Evolutionary conservation across 2,329 filamentous ascomycete species (phyloP).

Genomic region (Colletotrichum sojae): DNA sequence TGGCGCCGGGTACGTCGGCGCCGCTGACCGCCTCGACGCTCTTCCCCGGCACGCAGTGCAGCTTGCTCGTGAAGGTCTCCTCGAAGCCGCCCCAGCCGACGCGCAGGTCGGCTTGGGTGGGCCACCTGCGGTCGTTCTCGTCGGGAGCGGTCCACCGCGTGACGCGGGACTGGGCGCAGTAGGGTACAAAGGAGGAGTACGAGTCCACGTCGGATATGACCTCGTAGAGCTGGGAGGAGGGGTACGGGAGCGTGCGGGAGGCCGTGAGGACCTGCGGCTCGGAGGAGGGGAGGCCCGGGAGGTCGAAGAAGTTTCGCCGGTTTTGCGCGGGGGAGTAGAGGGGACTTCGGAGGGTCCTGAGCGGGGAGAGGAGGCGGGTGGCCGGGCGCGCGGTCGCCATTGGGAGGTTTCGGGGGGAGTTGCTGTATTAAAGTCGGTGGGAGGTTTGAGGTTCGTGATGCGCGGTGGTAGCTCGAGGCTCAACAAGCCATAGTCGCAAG

Average conservation of each 20-base stretch:
- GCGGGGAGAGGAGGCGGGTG: conserved; percentile 18
- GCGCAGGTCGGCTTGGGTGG: conserved; percentile 82
- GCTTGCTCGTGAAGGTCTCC: conserved; percentile 84
- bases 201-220: conserved; percentile 90
- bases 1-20: conserved; percentile 57
- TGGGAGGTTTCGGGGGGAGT: background rate
- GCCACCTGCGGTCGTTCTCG: conserved; percentile 68
- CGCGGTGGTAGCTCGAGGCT: background rate
- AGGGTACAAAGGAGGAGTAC: conserved; percentile 92
- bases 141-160: conserved; percentile 78
- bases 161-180: conserved; percentile 84
- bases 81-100: conserved; percentile 88
- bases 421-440: background rate
- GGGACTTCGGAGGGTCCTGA: background rate
- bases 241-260: conserved; percentile 82
- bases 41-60: conserved; percentile 81
- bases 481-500: conserved; percentile 10
- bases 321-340: background rate
- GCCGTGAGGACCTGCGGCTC: conserved; percentile 77
- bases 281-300: conserved; percentile 45
- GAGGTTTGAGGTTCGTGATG: background rate
- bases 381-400: conserved; percentile 27
- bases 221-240: conserved; percentile 78
- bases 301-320: conserved; percentile 40
- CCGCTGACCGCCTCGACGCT: conserved; percentile 86